Conservation (phyloP, 768 basidiomycete species). For the Daedaleopsis nitida region DNA sequence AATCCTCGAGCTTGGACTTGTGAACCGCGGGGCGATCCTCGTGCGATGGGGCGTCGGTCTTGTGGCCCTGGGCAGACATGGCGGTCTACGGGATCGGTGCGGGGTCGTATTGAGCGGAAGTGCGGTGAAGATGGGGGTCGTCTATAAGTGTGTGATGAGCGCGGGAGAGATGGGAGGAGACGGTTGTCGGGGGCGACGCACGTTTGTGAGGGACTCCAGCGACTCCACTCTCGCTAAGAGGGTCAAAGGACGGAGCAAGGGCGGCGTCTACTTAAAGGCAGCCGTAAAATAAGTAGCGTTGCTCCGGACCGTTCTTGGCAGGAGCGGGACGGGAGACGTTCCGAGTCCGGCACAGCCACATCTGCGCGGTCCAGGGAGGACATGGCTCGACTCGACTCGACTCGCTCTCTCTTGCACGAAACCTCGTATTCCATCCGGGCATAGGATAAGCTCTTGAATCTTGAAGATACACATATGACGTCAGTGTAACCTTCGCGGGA, state of each 20-base stretch:
- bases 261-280: not conserved
- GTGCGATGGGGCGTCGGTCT: not conserved
- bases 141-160: not conserved
- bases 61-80: constrained; percentile 4
- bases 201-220: constrained; percentile 17
- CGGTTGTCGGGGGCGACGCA: constrained; percentile 2
- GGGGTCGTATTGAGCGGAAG: constrained; percentile 5
- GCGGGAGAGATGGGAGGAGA: not conserved
- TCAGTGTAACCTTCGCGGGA: too few species aligned
- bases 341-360: too few species aligned
- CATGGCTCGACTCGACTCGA: too few species aligned
- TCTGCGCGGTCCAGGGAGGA: too few species aligned
- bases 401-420: too few species aligned
- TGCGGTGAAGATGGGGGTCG: not conserved
- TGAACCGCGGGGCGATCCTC: constrained; percentile 5
- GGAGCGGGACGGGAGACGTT: too few species aligned
- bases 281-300: not conserved
- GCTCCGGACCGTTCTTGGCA: not conserved
- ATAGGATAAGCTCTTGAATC: too few species aligned
- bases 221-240: constrained; percentile 7
- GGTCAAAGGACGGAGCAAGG: not conserved
- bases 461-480: too few species aligned
- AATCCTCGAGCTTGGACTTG: constrained; percentile 34
- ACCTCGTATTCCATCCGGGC: too few species aligned
- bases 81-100: not conserved